Conservation (phyloP, 805 yeast species). For the Cyberlindnera bimundalis region DNA sequence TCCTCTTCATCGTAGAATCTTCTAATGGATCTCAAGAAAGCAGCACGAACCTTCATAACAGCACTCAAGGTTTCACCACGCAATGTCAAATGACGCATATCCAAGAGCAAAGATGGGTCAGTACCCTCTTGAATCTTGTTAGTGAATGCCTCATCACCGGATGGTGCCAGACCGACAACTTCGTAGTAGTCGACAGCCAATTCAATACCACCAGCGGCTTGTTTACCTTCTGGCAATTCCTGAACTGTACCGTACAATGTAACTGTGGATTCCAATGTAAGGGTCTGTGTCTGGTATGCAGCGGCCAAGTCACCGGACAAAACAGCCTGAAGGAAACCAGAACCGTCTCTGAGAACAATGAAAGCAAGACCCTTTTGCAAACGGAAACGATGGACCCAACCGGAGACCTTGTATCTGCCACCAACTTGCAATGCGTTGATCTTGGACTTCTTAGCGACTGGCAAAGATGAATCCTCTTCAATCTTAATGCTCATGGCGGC, state of each 20-base stretch:
- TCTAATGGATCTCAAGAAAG: constrained; percentile 70
- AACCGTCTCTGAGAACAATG: constrained; percentile 91
- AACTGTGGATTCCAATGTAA: constrained; percentile 87
- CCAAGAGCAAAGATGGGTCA: constrained; percentile 89
- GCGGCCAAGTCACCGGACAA: constrained; percentile 88
- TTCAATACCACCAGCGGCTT: constrained; percentile 98
- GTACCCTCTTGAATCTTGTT: constrained; percentile 92
- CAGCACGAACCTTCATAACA: constrained; percentile 92
- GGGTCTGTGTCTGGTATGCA: constrained; percentile 77
- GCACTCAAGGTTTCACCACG: constrained; percentile 94
- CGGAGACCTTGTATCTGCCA: constrained; percentile 72
- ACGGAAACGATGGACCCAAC: constrained; percentile 97
- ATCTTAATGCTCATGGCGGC: constrained; percentile 78
- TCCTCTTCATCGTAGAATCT: constrained; percentile 71
- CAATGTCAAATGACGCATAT: constrained; percentile 91
- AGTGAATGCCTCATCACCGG: constrained; percentile 93
- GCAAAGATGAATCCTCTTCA: constrained; percentile 69
- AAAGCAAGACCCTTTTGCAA: constrained; percentile 89
- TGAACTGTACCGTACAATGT: constrained; percentile 74
- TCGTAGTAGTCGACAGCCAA: constrained; percentile 86
- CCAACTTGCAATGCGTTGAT: constrained; percentile 51
- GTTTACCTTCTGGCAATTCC: constrained; percentile 90
- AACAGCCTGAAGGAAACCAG: constrained; percentile 86
- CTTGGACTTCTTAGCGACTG: constrained; percentile 65
- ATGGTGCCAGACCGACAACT: constrained; percentile 88